Percentiles rank a stretch among this genome's conserved stretches.
phyloP scores from a whole-genome alignment of 2,329 filamentous ascomycete species.

The Dactylellina cionopaga region DNA sequence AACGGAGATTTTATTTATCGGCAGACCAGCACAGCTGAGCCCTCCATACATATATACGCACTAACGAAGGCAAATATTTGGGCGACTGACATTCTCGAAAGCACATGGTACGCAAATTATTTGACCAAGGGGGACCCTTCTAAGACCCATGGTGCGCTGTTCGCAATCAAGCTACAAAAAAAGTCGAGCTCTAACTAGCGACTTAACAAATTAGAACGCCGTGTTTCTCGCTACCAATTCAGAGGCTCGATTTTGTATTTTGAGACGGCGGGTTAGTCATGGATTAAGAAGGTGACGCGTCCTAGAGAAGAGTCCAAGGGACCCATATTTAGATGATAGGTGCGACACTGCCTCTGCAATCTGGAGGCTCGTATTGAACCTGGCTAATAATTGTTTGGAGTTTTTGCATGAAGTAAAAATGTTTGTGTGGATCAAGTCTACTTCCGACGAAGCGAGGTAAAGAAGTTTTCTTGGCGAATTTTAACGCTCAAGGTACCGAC shows the following conservation, averaged over 20 bases:
- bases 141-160: too few relatives aligned
- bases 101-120: too few relatives aligned
- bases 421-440: background rate
- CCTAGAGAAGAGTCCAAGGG: too few relatives aligned
- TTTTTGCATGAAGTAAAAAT: slow-evolving; percentile 1
- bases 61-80: too few relatives aligned
- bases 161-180: too few relatives aligned
- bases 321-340: slow-evolving; percentile 16
- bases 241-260: background rate
- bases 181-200: too few relatives aligned
- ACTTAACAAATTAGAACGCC: background rate
- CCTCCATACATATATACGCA: too few relatives aligned
- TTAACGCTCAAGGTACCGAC: background rate
- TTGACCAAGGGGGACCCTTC: too few relatives aligned
- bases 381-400: background rate
- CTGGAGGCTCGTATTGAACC: slow-evolving; percentile 3
- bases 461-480: background rate
- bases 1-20: too few relatives aligned
- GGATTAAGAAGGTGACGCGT: background rate
- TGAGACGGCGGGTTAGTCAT: background rate
- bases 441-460: background rate
- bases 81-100: too few relatives aligned
- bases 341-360: slow-evolving; percentile 8
- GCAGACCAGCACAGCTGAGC: too few relatives aligned
- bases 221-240: background rate